Evolutionary conservation across 768 basidiomycete species (phyloP).

Genomic region (Calocybe indica): DNA sequence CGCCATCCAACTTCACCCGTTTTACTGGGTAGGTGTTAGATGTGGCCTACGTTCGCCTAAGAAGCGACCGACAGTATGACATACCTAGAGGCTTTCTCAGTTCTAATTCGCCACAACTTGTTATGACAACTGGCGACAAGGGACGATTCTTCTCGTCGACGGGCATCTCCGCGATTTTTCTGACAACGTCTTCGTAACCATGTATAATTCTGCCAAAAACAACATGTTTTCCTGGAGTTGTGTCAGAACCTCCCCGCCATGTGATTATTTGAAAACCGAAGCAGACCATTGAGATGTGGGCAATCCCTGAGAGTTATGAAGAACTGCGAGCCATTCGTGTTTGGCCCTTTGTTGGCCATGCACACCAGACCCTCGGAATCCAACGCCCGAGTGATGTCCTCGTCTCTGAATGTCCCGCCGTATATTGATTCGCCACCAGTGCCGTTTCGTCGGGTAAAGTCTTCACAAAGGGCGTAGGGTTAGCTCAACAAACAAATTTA

Average conservation of each 20-base stretch:
- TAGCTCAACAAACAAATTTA: background rate
- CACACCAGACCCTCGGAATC: conserved; percentile 74
- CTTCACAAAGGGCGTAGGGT: conserved; percentile 22
- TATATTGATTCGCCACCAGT: conserved; percentile 82
- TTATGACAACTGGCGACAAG: conserved; percentile 55
- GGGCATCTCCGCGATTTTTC: conserved; percentile 54
- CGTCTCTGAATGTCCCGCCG: conserved; percentile 69
- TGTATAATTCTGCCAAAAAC: conserved; percentile 50
- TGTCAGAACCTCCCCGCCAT: background rate
- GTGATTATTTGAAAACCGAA: conserved; percentile 13
- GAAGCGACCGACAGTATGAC: too few species aligned
- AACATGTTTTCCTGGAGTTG: conserved; percentile 40
- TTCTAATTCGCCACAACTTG: conserved; percentile 83
- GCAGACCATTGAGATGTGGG: conserved; percentile 65
- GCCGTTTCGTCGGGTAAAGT: conserved; percentile 77
- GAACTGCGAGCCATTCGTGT: conserved; percentile 86
- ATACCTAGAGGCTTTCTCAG: conserved; percentile 34
- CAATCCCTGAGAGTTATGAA: conserved; percentile 78
- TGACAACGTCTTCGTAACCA: conserved; percentile 51
- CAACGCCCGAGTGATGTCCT: conserved; percentile 58
- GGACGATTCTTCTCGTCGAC: conserved; percentile 78
- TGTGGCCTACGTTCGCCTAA: too few species aligned
- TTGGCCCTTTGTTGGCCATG: conserved; percentile 85
- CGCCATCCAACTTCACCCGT: too few species aligned
- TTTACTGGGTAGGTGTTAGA: too few species aligned